A percentile compares a stretch with the other conserved stretches of the same genome.
Evolutionary conservation across 305 asterid species (phyloP).

Genomic region (Nicotiana rustica): DNA sequence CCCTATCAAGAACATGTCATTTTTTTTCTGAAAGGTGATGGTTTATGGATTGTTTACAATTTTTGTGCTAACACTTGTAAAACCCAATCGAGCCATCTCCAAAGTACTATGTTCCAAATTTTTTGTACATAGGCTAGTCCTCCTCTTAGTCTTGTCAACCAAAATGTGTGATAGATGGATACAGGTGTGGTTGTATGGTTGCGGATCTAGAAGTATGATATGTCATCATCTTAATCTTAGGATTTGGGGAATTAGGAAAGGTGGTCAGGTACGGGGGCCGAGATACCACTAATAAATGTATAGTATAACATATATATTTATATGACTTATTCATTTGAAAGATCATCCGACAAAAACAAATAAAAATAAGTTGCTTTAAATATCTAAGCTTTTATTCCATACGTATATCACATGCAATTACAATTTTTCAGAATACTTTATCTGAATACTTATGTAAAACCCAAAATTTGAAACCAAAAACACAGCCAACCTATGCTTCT

Average conservation of each 20-base stretch:
- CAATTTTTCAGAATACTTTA: background rate
- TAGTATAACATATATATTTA: background rate
- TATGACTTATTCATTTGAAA: too few species aligned
- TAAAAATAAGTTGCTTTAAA: too few species aligned
- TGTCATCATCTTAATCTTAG: slow-evolving; percentile 23
- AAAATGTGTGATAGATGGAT: slow-evolving; percentile 26
- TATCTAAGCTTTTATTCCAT: too few species aligned
- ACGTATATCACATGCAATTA: too few species aligned
- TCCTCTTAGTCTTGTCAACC: background rate
- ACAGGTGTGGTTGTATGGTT: background rate
- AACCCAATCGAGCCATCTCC: slow-evolving; percentile 16
- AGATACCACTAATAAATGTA: slow-evolving; percentile 5
- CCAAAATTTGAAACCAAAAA: background rate
- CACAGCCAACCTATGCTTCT: slow-evolving; percentile 24
- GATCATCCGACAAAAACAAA: too few species aligned
- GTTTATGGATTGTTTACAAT: background rate
- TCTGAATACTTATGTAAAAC: background rate
- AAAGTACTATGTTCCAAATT: background rate
- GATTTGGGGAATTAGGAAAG: background rate
- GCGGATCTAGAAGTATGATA: slow-evolving; percentile 9
- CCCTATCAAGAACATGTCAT: background rate
- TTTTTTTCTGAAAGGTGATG: background rate
- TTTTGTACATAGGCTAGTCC: background rate
- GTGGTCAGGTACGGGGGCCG: background rate
- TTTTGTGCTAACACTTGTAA: background rate